Percentiles rank a stretch among this genome's conserved stretches.
Evolutionary conservation across 805 yeast genomes (phyloP).

Genomic region (Wickerhamomyces subpelliculosus): DNA sequence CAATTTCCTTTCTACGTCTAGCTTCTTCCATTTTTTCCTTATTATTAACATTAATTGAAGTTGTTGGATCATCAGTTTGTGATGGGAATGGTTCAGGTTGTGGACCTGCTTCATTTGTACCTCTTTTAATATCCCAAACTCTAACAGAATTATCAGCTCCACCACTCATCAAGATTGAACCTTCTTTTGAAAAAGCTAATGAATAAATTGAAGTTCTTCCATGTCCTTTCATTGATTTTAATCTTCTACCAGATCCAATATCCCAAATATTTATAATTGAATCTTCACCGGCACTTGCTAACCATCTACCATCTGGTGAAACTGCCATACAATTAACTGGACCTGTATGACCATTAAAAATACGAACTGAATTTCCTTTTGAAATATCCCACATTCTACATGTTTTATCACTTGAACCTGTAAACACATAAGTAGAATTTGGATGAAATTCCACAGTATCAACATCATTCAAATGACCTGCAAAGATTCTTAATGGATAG

Average conservation of each 20-base stretch:
- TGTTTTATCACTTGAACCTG: conserved; percentile 94
- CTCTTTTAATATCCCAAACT: conserved; percentile 91
- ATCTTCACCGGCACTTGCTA: conserved; percentile 94
- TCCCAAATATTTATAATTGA: conserved; percentile 89
- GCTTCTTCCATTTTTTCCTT: conserved; percentile 36
- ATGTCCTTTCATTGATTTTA: conserved; percentile 93
- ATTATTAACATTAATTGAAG: conserved; percentile 19
- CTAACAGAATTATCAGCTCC: conserved; percentile 91
- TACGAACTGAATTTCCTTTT: conserved; percentile 82
- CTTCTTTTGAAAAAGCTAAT: conserved; percentile 77
- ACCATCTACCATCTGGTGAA: conserved; percentile 95
- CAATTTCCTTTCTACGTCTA: conserved; percentile 57
- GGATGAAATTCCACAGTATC: conserved; percentile 96
- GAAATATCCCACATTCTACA: conserved; percentile 97
- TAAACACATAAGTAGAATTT: conserved; percentile 86
- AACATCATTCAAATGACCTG: conserved; percentile 95
- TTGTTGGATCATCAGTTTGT: conserved; percentile 27
- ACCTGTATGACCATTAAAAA: conserved; percentile 90
- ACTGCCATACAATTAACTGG: conserved; percentile 81
- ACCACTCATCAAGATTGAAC: conserved; percentile 82
- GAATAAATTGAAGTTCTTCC: conserved; percentile 84
- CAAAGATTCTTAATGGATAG: conserved; percentile 90
- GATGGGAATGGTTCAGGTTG: conserved; percentile 64
- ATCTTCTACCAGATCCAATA: conserved; percentile 79
- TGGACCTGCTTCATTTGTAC: conserved; percentile 72